These are phyloP conservation scores for Populus simonii DNA, from an alignment of 345 rosid species.

Conservation along the genomic window DNA sequence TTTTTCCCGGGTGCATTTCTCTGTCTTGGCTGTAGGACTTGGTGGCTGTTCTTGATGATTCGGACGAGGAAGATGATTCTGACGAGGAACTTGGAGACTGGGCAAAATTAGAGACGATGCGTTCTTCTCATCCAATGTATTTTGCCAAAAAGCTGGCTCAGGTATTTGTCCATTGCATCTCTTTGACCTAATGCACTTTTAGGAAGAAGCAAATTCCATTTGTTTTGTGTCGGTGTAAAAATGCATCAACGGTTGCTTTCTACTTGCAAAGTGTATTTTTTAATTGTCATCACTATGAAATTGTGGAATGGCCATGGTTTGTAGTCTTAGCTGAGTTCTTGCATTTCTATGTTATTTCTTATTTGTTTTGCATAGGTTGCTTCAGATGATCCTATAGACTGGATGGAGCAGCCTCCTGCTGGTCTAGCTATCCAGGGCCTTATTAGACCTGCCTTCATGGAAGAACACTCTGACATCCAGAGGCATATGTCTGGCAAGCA, in stretches of 20 bases:
- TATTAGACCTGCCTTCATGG: conserved; percentile 66
- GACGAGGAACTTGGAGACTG: conserved; percentile 76
- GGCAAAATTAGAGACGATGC: conserved; percentile 89
- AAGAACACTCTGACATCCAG: conserved; percentile 69
- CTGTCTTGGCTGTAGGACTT: conserved; percentile 53
- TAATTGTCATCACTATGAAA: neutral
- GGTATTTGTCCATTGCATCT: conserved; percentile 33
- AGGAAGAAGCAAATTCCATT: conserved; percentile 7
- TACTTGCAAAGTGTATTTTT: neutral
- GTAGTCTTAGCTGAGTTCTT: conserved; percentile 1
- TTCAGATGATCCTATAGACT: conserved; percentile 71
- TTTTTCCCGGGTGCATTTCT: conserved; percentile 6
- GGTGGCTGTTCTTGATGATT: conserved; percentile 66
- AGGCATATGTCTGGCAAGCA: conserved; percentile 46
- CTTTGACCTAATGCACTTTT: neutral
- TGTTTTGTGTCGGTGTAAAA: neutral
- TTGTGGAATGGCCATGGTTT: neutral
- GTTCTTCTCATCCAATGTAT: conserved; percentile 86
- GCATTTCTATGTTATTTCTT: conserved; percentile 13
- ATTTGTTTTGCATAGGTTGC: conserved; percentile 48
- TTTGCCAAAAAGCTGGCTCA: conserved; percentile 78
- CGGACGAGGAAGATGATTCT: conserved; percentile 49
- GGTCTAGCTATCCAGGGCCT: conserved; percentile 84
- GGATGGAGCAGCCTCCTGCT: conserved; percentile 90
- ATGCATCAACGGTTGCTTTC: neutral